Conservation (phyloP, 352 stramenopile genomes). For the Hyaloperonospora brassicae region DNA sequence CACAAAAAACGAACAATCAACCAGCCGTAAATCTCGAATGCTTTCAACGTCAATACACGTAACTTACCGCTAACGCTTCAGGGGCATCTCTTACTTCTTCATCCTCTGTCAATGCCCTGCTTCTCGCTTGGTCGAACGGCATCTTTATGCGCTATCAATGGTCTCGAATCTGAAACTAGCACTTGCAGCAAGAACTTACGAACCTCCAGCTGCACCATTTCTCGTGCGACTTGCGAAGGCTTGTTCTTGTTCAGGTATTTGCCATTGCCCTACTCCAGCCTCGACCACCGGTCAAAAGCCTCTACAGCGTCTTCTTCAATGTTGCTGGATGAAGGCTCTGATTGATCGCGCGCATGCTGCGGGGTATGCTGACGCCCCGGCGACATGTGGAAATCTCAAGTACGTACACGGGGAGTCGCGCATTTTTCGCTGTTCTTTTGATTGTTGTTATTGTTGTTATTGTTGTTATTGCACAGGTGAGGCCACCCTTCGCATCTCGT, state of each 20-base stretch:
- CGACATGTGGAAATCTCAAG: too few species aligned
- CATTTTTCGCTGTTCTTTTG: too few species aligned
- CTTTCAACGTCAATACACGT: constrained; percentile 53
- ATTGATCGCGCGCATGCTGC: too few species aligned
- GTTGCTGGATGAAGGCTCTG: too few species aligned
- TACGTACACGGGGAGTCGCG: too few species aligned
- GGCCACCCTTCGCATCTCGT: too few species aligned
- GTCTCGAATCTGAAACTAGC: constrained; percentile 34
- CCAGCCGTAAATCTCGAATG: constrained; percentile 12
- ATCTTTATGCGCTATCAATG: constrained; percentile 41
- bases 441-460: too few species aligned
- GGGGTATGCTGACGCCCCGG: too few species aligned
- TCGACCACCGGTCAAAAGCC: constrained; percentile 32
- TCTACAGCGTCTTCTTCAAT: too few species aligned
- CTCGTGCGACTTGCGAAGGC: constrained; percentile 47
- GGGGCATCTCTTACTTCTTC: constrained; percentile 5
- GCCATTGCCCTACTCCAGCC: constrained; percentile 40
- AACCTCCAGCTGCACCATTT: constrained; percentile 32
- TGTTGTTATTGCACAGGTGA: too few species aligned
- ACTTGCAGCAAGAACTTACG: constrained; percentile 40
- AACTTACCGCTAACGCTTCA: constrained; percentile 24
- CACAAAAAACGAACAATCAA: too few species aligned
- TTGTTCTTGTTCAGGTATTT: constrained; percentile 45
- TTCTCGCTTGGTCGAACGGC: constrained; percentile 36
- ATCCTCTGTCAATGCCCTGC: constrained; percentile 24